These are phyloP conservation scores for Pseudogymnoascus sp. DNA, from an alignment of 2,329 filamentous ascomycete species.

Conservation along the genomic window DNA sequence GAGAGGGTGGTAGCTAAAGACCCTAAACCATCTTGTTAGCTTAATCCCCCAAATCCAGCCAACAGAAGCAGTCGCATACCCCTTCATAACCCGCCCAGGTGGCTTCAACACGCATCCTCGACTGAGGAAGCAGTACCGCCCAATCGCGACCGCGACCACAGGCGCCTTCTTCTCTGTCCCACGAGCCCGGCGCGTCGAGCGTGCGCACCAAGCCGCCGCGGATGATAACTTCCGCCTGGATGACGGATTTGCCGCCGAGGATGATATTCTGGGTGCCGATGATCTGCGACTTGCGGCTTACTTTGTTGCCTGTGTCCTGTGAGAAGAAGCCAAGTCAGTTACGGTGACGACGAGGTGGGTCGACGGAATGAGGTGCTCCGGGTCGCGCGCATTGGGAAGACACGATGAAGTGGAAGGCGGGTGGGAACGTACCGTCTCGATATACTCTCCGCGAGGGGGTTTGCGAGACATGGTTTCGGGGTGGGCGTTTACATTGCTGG, in stretches of 20 bases:
- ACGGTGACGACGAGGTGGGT: background rate
- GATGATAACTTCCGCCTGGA: slow-evolving; percentile 91
- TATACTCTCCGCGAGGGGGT: slow-evolving; percentile 82
- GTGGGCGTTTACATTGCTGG: background rate
- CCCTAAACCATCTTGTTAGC: slow-evolving; percentile 28
- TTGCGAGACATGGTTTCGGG: slow-evolving; percentile 62
- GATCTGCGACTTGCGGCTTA: slow-evolving; percentile 83
- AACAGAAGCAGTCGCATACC: slow-evolving; percentile 35
- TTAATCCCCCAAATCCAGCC: background rate
- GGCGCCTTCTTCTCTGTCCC: slow-evolving; percentile 18
- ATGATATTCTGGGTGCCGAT: slow-evolving; percentile 97
- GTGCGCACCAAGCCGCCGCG: slow-evolving; percentile 76
- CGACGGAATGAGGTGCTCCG: background rate
- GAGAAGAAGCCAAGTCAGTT: slow-evolving; percentile 11
- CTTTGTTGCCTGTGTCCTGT: slow-evolving; percentile 97
- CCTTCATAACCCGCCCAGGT: slow-evolving; percentile 75
- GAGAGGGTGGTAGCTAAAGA: slow-evolving; percentile 77
- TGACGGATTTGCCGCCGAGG: slow-evolving; percentile 90
- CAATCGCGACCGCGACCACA: slow-evolving; percentile 68
- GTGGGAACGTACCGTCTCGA: slow-evolving; percentile 73
- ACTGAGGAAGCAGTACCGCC: slow-evolving; percentile 84
- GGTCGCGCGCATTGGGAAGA: slow-evolving; percentile 10
- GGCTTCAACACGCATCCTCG: slow-evolving; percentile 73
- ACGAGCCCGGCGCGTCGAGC: slow-evolving; percentile 30
- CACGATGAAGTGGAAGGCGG: background rate